Evolutionary conservation across 345 rosid genomes (phyloP), one percentile per base, ranked within the genome.

Genomic region (Xanthoceras sorbifolium): DNA sequence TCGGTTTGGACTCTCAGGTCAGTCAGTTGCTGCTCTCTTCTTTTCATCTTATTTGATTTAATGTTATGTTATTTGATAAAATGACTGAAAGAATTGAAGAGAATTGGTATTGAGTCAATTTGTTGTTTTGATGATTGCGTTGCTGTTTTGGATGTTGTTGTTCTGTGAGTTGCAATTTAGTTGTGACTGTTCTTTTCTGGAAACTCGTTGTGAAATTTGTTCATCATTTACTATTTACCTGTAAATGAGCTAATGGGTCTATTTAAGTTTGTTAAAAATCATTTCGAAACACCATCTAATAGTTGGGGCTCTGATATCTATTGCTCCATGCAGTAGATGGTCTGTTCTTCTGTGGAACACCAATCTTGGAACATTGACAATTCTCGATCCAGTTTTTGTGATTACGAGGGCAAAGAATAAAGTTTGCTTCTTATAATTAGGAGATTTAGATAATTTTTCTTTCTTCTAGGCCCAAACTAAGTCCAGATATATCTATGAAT

Each of bases 1-100:
- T 85, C 54, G 93, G 90, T 61, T 86, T 90, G 87, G 94, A 93
- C 77, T 94, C 93, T 79, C 90, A 90, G 97, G 97, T 92, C 17
- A 62, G 94, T 92, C 20, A 57, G 72, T 72, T 62, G 18, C 69
- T 71, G 18, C 67, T 65, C 69, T 31, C 50, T 28, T 64, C n/a
- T 20, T 42, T 12, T 26, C 65, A 15, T 18, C 40, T 44, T 9
- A 46, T 64, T 36, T 8, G 28, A 17, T 38, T 20, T 31, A 8
- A 17, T 38, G 34, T 23, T 67, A 32, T 64, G 67, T 31, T 83
- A 55, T 73, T 76, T 69, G 77, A 75, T 73, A 74, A 72, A 75
- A 80, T 82, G 48, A 36, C 73, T 71, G 9, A 71, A 22, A 32
- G 73, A 67, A 75, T 61, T 68, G 46, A 62, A 78, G 48, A 5